Conservation (phyloP, 768 basidiomycete species). For the Xanthoconium purpureum region DNA sequence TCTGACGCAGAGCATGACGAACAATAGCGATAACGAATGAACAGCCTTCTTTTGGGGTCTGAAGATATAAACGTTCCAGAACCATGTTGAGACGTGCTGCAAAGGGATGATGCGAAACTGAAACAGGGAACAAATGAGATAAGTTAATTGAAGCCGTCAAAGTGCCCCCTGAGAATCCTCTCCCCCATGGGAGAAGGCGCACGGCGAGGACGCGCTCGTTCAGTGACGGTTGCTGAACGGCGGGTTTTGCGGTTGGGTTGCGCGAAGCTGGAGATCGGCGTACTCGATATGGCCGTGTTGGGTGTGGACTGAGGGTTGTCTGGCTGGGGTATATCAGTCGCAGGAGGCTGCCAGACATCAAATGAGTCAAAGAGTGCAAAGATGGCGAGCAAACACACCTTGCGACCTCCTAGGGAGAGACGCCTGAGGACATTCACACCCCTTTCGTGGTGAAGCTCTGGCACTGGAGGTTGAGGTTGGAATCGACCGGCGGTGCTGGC, state of each 20-base stretch:
- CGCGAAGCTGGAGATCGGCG: conserved; percentile 11
- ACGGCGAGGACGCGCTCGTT: conserved; percentile 49
- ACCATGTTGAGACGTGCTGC: conserved; percentile 7
- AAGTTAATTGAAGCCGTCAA: conserved; percentile 79
- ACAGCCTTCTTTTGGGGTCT: not conserved
- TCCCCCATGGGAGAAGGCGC: conserved; percentile 91
- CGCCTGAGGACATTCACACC: conserved; percentile 71
- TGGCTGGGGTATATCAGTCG: conserved; percentile 21
- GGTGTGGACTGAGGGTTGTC: conserved; percentile 48
- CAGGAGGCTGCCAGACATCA: conserved; percentile 7
- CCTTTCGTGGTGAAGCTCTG: conserved; percentile 56
- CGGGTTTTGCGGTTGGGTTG: conserved; percentile 37
- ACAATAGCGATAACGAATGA: conserved; percentile 5
- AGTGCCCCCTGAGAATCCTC: conserved; percentile 86
- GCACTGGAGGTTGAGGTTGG: conserved; percentile 40
- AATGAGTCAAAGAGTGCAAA: not conserved
- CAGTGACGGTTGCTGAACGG: conserved; percentile 59
- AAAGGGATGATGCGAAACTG: not conserved
- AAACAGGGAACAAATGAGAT: conserved; percentile 1
- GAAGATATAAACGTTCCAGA: not conserved
- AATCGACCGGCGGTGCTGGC: conserved; percentile 59
- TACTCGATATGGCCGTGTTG: conserved; percentile 43
- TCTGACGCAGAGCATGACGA: not conserved
- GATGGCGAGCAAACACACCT: conserved; percentile 43
- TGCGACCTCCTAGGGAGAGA: conserved; percentile 63